phyloP scores from a whole-genome alignment of 495 filamentous ascomycete genomes.

The Trichoderma virens region DNA sequence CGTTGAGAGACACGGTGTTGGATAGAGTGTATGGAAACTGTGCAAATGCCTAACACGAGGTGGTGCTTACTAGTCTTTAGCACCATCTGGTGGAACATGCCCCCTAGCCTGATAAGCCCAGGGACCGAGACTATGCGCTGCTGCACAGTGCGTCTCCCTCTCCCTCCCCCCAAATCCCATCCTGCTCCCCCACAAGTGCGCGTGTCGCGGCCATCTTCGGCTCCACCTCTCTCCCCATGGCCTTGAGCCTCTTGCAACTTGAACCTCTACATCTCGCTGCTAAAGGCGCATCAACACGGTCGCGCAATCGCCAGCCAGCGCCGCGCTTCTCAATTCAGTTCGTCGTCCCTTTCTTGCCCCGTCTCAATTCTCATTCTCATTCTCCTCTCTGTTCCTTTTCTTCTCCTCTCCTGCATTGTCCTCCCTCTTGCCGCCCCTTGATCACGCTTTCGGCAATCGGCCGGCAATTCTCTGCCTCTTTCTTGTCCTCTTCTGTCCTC shows the following conservation, averaged over 20 bases:
- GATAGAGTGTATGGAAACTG: not conserved
- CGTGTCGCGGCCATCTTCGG: slow-evolving; percentile 8
- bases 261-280: not conserved
- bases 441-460: not conserved
- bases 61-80: too few relatives aligned
- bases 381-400: not conserved
- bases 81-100: not conserved
- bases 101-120: too few relatives aligned
- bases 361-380: not conserved
- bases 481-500: not conserved
- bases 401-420: not conserved
- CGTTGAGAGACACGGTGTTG: not conserved
- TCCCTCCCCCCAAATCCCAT: too few relatives aligned
- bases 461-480: not conserved
- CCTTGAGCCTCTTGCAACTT: not conserved
- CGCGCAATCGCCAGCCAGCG: not conserved
- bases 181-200: not conserved
- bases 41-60: not conserved
- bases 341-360: slow-evolving; percentile 3
- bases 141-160: not conserved
- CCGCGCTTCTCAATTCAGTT: slow-evolving; percentile 9
- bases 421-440: not conserved
- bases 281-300: not conserved
- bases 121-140: not conserved
- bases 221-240: not conserved